Evolutionary conservation across 768 basidiomycete genomes (phyloP).

Genomic region (Collybiopsis confluens): DNA sequence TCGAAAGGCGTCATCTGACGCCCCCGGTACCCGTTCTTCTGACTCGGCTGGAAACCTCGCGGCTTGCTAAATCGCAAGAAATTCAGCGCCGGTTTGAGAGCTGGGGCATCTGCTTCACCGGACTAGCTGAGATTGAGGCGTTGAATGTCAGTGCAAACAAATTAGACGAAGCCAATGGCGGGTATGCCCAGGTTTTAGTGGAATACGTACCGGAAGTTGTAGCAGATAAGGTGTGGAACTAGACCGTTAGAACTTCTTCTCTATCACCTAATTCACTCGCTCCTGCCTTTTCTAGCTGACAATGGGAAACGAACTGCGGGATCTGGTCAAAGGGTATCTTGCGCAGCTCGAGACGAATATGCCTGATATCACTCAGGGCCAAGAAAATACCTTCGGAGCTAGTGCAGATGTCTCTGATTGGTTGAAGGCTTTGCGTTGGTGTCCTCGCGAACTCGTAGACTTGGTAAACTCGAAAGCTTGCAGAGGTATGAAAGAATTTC

Average conservation of each 20-base stretch:
- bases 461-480: constrained; percentile 95
- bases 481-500: constrained; percentile 52
- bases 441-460: constrained; percentile 79
- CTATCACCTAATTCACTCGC: constrained; percentile 1
- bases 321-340: constrained; percentile 71
- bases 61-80: constrained; percentile 36
- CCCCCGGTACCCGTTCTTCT: constrained; percentile 62
- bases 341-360: constrained; percentile 52
- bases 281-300: constrained; percentile 43
- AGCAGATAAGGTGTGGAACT: constrained; percentile 52
- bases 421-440: constrained; percentile 73
- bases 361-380: constrained; percentile 23
- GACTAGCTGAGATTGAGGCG: constrained; percentile 21
- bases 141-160: constrained; percentile 20
- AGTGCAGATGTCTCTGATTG: constrained; percentile 33
- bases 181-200: constrained; percentile 66
- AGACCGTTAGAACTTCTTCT: constrained; percentile 8
- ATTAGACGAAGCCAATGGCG: constrained; percentile 22
- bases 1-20: constrained; percentile 38
- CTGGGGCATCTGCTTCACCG: constrained; percentile 68
- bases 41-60: constrained; percentile 57
- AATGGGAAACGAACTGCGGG: constrained; percentile 65
- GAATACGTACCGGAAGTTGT: constrained; percentile 65
- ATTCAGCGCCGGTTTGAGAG: constrained; percentile 46
- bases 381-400: constrained; percentile 13